These are phyloP conservation scores for Grosmannia huntii DNA, from an alignment of 2,329 filamentous ascomycete genomes.

Conservation along the genomic window DNA sequence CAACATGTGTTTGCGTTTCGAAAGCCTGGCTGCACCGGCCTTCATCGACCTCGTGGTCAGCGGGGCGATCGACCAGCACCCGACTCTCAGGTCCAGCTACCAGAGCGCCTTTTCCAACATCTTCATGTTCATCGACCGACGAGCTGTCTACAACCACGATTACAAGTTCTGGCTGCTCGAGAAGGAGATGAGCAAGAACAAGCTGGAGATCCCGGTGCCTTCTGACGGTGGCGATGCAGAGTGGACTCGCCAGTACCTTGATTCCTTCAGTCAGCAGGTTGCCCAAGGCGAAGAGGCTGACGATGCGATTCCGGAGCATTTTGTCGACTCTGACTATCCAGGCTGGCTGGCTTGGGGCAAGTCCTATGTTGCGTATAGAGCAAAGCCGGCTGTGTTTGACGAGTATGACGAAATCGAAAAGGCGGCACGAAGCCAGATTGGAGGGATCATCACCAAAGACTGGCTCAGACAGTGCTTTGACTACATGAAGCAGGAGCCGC, in stretches of 20 bases:
- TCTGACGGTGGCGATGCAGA: constrained; percentile 49
- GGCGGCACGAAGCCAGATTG: constrained; percentile 64
- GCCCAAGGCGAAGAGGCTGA: constrained; percentile 21
- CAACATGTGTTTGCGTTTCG: constrained; percentile 83
- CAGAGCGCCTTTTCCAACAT: constrained; percentile 61
- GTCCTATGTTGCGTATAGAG: constrained; percentile 66
- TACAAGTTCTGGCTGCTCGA: constrained; percentile 80
- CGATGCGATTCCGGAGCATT: constrained; percentile 58
- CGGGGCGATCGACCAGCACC: constrained; percentile 83
- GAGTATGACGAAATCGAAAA: constrained; percentile 71
- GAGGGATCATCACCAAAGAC: constrained; percentile 61
- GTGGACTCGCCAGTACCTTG: constrained; percentile 70
- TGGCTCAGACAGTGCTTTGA: constrained; percentile 86
- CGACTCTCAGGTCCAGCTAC: constrained; percentile 70
- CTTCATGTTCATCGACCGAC: constrained; percentile 78
- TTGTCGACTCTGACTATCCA: constrained; percentile 81
- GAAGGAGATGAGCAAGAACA: constrained; percentile 65
- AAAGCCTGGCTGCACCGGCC: constrained; percentile 67
- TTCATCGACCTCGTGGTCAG: constrained; percentile 73
- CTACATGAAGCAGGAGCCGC: constrained; percentile 35
- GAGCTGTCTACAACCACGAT: constrained; percentile 73
- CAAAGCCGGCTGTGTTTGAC: constrained; percentile 54
- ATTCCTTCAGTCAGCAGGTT: constrained; percentile 51
- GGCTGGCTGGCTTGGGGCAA: constrained; percentile 97
- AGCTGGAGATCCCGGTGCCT: constrained; percentile 59